These are phyloP conservation scores for Candida ipomoeae DNA, from an alignment of 805 yeast species.

Conservation along the genomic window DNA sequence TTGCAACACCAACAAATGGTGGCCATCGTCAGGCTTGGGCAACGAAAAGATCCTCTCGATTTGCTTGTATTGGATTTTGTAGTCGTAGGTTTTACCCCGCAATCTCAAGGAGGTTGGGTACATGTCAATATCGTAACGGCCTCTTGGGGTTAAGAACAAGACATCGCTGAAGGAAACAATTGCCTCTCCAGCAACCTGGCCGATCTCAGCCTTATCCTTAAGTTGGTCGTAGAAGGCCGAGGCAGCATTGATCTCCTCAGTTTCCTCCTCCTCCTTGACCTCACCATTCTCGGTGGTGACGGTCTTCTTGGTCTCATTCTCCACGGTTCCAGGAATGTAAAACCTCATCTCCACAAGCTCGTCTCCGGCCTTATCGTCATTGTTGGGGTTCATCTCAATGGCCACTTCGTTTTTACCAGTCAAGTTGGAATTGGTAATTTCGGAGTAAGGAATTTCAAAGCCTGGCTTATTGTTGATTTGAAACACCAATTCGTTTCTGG, in stretches of 20 bases:
- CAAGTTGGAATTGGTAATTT: conserved; percentile 78
- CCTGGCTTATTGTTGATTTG: conserved; percentile 83
- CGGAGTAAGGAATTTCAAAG: conserved; percentile 83
- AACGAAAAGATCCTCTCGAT: conserved; percentile 86
- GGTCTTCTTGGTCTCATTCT: conserved; percentile 39
- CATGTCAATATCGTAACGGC: conserved; percentile 96
- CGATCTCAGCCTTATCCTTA: conserved; percentile 90
- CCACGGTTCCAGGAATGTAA: conserved; percentile 84
- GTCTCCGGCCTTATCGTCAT: conserved; percentile 76
- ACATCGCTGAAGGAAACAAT: conserved; percentile 90
- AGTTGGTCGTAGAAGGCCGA: conserved; percentile 83
- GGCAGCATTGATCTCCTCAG: conserved; percentile 64
- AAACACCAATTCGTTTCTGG: conserved; percentile 85
- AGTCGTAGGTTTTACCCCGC: conserved; percentile 97
- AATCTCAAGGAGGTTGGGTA: conserved; percentile 81
- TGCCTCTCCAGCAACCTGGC: conserved; percentile 91
- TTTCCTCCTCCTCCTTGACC: conserved; percentile 32
- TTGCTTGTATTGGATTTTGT: conserved; percentile 86
- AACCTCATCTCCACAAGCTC: conserved; percentile 93
- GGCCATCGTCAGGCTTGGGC: conserved; percentile 92
- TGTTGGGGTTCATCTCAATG: conserved; percentile 68
- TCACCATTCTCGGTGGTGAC: conserved; percentile 26
- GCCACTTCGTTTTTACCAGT: conserved; percentile 94
- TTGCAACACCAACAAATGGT: conserved; percentile 82
- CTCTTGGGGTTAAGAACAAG: conserved; percentile 93